Percentiles rank a stretch among this genome's conserved stretches.
Evolutionary conservation across 2,329 filamentous ascomycete genomes (phyloP).

Genomic region (Ustilaginoidea virens): DNA sequence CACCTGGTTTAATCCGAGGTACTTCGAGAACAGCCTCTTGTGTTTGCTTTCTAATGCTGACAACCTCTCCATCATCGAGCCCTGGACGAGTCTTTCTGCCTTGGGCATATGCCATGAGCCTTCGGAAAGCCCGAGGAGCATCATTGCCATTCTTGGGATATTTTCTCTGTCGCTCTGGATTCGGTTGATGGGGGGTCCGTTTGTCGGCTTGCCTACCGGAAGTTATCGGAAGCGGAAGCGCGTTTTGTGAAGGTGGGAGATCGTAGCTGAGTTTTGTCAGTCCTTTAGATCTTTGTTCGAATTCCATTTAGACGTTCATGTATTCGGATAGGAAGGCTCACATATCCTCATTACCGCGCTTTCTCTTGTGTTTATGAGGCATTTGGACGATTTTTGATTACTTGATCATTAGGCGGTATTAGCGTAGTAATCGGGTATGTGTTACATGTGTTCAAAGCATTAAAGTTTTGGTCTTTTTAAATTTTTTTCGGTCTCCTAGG

Average conservation of each 20-base stretch:
- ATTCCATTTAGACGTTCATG: not conserved
- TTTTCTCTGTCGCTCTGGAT: constrained; percentile 27
- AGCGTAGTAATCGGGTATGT: too few relatives aligned
- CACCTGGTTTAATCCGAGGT: constrained; percentile 67
- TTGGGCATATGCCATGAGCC: constrained; percentile 61
- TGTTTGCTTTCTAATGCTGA: constrained; percentile 8
- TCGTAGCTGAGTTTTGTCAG: constrained; percentile 26
- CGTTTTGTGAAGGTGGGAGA: constrained; percentile 31
- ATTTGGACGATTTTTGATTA: constrained; percentile 33
- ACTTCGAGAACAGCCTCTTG: constrained; percentile 17
- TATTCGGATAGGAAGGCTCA: constrained; percentile 16
- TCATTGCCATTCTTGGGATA: constrained; percentile 47
- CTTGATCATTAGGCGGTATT: too few relatives aligned
- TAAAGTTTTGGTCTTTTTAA: too few relatives aligned
- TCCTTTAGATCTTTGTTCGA: not conserved
- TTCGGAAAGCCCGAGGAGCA: constrained; percentile 73
- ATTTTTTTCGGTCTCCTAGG: too few relatives aligned
- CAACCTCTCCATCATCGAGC: constrained; percentile 50
- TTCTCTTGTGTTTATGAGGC: constrained; percentile 77
- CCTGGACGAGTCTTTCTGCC: constrained; percentile 45
- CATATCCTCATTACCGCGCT: constrained; percentile 39
- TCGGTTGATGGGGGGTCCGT: too few relatives aligned
- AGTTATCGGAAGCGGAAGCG: constrained; percentile 33
- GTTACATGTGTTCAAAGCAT: too few relatives aligned
- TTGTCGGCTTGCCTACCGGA: constrained; percentile 12